Evolutionary conservation across 768 basidiomycete species (phyloP), one percentile per base, ranked within the genome.

Genomic region (Termitomyces sp.): DNA sequence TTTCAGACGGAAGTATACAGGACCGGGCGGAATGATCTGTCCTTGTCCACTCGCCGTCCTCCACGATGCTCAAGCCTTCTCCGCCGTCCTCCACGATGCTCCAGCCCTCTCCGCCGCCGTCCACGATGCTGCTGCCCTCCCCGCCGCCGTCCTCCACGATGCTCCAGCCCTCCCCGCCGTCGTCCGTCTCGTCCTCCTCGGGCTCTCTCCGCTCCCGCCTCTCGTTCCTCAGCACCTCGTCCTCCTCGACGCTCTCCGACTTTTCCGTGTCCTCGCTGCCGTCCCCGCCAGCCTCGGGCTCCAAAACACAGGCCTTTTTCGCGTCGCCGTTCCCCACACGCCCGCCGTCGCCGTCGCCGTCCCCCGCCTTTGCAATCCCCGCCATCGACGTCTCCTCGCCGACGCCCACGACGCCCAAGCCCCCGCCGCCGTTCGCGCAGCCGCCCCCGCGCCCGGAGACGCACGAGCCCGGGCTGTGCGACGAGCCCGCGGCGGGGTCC

Each of bases 291-390:
- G 68, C 68, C 9, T 66, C 72, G 0, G 65, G 63, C 4, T 67
- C 74, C 43, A 81, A 80, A 69, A 83, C 80, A 10, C 69, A 76
- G 63, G 76, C 78, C 10, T 79, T 80, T 67, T 76, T 80, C 67
- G 70, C 76, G 38, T 74, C 76, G 50, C 70, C 79, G 6, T 76
- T 79, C 67, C 69, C 74, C 16, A 74, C 74, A 0, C 67, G 68
- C 10, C 71, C 76, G 0, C 73, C 74, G 8, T 70, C 74, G 14
- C 71, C 73, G 6, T 64, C 24, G 54, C 62, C 11, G 30, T 68
- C 38, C 4, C 67, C 68, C 52, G 64, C 61, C 14, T 50, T 60
- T 20, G 35, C 35, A 3, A 51, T 61, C 28, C 56, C 56, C 0
- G 14, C 57, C 10, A 62, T 60, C 38, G 57, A 58, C 24, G 44